Evolutionary conservation across 1,139 yeast species (phyloP).

Genomic region (Kurtzmaniella quercitrusa): DNA sequence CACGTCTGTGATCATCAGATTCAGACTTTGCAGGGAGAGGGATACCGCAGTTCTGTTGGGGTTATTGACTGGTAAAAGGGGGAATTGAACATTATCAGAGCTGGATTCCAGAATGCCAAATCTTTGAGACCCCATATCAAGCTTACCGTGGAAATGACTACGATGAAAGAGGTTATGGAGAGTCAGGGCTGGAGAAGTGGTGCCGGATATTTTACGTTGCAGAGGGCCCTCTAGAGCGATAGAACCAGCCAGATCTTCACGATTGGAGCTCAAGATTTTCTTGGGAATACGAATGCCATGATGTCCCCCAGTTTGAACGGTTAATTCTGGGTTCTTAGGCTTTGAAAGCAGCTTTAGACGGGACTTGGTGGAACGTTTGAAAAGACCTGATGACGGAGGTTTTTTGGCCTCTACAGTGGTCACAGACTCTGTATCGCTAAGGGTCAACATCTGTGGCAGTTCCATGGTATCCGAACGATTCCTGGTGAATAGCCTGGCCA

Average conservation of each 20-base stretch:
- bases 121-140: neutral
- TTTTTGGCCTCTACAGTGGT: slow-evolving; percentile 2
- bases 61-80: slow-evolving; percentile 6
- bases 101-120: neutral
- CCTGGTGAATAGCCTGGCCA: slow-evolving; percentile 27
- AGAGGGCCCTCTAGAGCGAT: slow-evolving; percentile 2
- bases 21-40: slow-evolving; percentile 40
- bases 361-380: slow-evolving; percentile 11
- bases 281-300: slow-evolving; percentile 25
- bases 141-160: slow-evolving; percentile 17
- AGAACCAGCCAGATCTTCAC: neutral
- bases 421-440: slow-evolving; percentile 1
- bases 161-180: slow-evolving; percentile 36
- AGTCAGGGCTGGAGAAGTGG: slow-evolving; percentile 31
- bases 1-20: slow-evolving; percentile 34
- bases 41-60: slow-evolving; percentile 23
- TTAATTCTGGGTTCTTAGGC: slow-evolving; percentile 19
- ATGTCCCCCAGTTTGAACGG: slow-evolving; percentile 27
- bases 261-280: slow-evolving; percentile 22
- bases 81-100: slow-evolving; percentile 1
- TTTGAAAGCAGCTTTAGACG: slow-evolving; percentile 13
- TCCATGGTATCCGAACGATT: slow-evolving; percentile 19
- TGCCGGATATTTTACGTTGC: slow-evolving; percentile 22
- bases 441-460: slow-evolving; percentile 14
- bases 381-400: slow-evolving; percentile 7